A percentile compares a stretch with the other conserved stretches of the same genome.
These are phyloP conservation scores for Wickerhamiella cacticola DNA, from an alignment of 805 yeast genomes.

Conservation along the genomic window DNA sequence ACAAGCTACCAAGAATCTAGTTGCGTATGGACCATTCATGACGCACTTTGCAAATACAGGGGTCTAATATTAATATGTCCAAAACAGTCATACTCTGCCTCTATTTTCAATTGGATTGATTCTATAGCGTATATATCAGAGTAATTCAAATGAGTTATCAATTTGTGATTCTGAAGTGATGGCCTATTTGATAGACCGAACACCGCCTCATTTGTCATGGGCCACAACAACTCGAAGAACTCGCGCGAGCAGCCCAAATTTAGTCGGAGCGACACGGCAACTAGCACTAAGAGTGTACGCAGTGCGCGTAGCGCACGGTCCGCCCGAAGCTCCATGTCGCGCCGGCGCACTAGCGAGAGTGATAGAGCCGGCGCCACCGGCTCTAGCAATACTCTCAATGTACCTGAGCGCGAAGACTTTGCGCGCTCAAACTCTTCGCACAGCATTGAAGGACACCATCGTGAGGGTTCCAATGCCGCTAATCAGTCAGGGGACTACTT, in stretches of 20 bases:
- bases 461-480: neutral
- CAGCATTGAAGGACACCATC: slow-evolving; percentile 1
- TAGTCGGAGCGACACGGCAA: slow-evolving; percentile 33
- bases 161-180: too few relatives aligned
- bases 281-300: slow-evolving; percentile 28
- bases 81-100: too few relatives aligned
- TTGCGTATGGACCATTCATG: too few relatives aligned
- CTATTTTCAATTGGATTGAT: too few relatives aligned
- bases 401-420: slow-evolving; percentile 18
- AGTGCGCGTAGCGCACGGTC: slow-evolving; percentile 7
- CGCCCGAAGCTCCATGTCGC: slow-evolving; percentile 6
- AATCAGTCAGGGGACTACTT: slow-evolving; percentile 29
- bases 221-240: slow-evolving; percentile 29
- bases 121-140: too few relatives aligned
- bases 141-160: too few relatives aligned
- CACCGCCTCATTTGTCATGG: slow-evolving; percentile 24
- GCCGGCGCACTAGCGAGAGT: slow-evolving; percentile 10
- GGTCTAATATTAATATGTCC: too few relatives aligned
- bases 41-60: too few relatives aligned
- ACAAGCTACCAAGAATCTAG: too few relatives aligned
- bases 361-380: slow-evolving; percentile 5
- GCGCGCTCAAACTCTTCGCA: slow-evolving; percentile 12
- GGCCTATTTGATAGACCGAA: neutral
- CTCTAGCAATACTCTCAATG: slow-evolving; percentile 4
- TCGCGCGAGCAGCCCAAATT: slow-evolving; percentile 23